These are phyloP conservation scores for Tylopilus sp. DNA, from an alignment of 1,284 basidiomycete genomes.

Conservation along the genomic window DNA sequence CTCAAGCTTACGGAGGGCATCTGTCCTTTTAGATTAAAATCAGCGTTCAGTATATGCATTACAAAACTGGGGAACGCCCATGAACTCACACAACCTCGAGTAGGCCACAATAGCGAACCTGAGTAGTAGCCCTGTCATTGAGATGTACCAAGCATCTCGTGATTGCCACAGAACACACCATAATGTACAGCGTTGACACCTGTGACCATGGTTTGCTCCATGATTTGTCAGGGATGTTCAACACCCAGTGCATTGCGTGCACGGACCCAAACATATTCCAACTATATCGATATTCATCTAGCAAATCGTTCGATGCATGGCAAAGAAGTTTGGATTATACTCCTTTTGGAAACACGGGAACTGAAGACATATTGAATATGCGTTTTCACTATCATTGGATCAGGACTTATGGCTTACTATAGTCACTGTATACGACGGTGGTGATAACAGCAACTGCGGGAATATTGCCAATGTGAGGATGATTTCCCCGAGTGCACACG, in stretches of 20 bases:
- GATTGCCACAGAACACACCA: background rate
- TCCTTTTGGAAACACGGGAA: background rate
- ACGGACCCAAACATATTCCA: slow-evolving; percentile 2
- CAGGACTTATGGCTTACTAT: background rate
- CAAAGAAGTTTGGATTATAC: background rate
- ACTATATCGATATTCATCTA: background rate
- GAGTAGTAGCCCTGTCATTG: background rate
- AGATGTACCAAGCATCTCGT: background rate
- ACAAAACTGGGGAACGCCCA: too few relatives aligned
- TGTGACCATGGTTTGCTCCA: background rate
- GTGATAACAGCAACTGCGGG: background rate
- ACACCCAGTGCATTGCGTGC: background rate
- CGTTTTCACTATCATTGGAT: too few relatives aligned
- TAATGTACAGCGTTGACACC: background rate
- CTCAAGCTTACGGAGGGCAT: background rate
- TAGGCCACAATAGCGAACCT: background rate
- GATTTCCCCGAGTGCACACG: background rate
- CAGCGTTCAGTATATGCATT: background rate
- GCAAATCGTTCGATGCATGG: background rate
- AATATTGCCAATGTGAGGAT: background rate
- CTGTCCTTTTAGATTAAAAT: too few relatives aligned
- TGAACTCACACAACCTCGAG: background rate
- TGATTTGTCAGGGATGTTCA: background rate
- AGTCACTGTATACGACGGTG: background rate
- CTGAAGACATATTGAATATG: background rate